phyloP scores from a whole-genome alignment of 176 grass and related monocot species.

The Hsuehochloa calcarea region DNA sequence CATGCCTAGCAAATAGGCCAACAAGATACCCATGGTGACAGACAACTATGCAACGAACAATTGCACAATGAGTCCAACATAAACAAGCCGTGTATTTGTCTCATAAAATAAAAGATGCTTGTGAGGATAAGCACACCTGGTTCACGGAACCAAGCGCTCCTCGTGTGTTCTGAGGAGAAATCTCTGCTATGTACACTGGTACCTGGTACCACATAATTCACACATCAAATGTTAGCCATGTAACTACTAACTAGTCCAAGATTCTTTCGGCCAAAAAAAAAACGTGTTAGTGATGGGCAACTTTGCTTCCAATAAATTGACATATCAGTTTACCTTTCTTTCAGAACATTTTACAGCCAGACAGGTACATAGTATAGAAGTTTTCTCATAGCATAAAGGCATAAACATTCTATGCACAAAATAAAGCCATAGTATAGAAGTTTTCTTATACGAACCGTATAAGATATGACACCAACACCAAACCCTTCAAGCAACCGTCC shows the following conservation, averaged over 20 bases:
- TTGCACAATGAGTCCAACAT: background rate
- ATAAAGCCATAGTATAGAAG: background rate
- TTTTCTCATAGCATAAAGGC: background rate
- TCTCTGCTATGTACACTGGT: slow-evolving; percentile 93
- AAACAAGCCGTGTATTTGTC: background rate
- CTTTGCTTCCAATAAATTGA: background rate
- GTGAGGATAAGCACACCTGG: slow-evolving; percentile 51
- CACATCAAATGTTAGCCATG: background rate
- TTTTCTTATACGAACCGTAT: slow-evolving; percentile 46
- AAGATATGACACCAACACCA: slow-evolving; percentile 88
- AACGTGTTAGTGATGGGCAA: background rate
- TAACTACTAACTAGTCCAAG: background rate
- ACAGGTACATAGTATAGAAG: background rate
- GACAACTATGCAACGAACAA: slow-evolving; percentile 52
- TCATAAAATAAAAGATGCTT: background rate
- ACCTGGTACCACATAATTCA: slow-evolving; percentile 47
- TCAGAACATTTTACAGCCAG: background rate
- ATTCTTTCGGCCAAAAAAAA: background rate
- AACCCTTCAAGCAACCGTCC: slow-evolving; percentile 87
- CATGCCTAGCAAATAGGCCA: slow-evolving; percentile 85
- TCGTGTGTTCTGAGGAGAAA: slow-evolving; percentile 80
- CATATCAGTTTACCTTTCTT: background rate
- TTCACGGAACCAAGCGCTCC: slow-evolving; percentile 83
- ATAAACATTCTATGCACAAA: background rate
- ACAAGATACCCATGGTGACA: slow-evolving; percentile 81